These are phyloP conservation scores for Trichosporon sp. DNA, from an alignment of 1,284 basidiomycete species.

Conservation along the genomic window DNA sequence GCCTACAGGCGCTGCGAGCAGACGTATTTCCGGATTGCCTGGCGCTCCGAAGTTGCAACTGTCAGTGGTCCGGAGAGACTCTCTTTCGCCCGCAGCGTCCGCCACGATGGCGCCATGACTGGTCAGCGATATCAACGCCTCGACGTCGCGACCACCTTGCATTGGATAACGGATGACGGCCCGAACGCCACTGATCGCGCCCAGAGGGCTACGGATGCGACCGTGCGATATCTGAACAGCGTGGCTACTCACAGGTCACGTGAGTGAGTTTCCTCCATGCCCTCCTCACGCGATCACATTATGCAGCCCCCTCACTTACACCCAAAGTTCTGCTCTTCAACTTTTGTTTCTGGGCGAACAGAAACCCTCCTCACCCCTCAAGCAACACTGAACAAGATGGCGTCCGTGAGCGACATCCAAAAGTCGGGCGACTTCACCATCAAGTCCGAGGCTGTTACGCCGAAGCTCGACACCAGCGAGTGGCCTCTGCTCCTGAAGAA, in stretches of 20 bases:
- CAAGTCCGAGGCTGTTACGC: slow-evolving; percentile 67
- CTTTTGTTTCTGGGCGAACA: background rate
- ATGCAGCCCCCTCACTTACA: background rate
- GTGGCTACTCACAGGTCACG: background rate
- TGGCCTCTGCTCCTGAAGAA: slow-evolving; percentile 99
- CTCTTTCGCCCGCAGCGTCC: background rate
- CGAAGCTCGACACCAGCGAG: slow-evolving; percentile 85
- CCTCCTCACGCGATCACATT: background rate
- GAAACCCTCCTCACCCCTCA: slow-evolving; percentile 5
- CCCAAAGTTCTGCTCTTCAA: background rate
- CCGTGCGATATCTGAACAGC: background rate
- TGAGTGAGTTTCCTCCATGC: background rate
- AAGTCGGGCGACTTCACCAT: slow-evolving; percentile 69
- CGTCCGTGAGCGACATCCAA: slow-evolving; percentile 42
- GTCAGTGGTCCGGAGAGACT: background rate
- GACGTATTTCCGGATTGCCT: background rate
- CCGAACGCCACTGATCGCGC: background rate
- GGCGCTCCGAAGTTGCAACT: background rate
- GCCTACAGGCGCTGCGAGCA: background rate
- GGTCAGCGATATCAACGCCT: background rate
- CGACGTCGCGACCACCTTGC: background rate
- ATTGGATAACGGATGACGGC: background rate
- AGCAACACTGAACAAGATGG: slow-evolving; percentile 22
- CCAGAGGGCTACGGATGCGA: background rate
- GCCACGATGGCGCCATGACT: background rate